Evolutionary conservation across 345 rosid genomes (phyloP), one percentile per base, ranked within the genome.

Genomic region (Crucihimalaya himalaica): DNA sequence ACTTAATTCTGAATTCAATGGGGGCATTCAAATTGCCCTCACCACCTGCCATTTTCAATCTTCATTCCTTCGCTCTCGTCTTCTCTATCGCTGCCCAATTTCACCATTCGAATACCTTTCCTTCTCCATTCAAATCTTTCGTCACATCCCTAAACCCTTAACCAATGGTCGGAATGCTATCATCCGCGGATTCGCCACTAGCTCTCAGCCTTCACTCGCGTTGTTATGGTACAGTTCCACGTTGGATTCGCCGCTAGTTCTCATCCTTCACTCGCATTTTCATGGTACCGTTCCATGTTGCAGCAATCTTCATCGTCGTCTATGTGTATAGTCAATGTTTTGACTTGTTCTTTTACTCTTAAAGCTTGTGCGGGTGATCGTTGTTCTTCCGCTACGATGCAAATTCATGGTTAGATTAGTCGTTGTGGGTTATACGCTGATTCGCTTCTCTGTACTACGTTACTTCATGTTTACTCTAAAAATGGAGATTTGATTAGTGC

Each of bases 81-180:
- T 93, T 65, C 86, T 93, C 70, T 96, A 93, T 32, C 86, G 83
- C 65, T 89, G 82, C 72, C 84, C 96, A 15, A 57, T 89, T n/a
- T 72, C 94, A 27, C 83, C 85, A 5, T 70, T 82, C 70, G 83
- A 81, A 70, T 70, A 79, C 80, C 91, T 93, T 68, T 46, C 87
- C 69, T 71, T 83, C 47, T 94, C 96, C 74, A 69, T 81, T 40
- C 14, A 20, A 64, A 28, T 87, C 45, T 88, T 91, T 81, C 75
- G 34, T 37, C 85, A 63, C 65, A 82, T 85, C 75, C 76, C 53
- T 32, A 58, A 8, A 35, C 97, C 97, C 53, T 69, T 88, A 60
- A 86, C 96, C 61, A 91, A 88, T 76, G 98, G 91, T 68, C 88
- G 86, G 83, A 93, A 91, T 66, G 96, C 97, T 21, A 75, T 93